phyloP scores from a whole-genome alignment of 306 rosid genomes.

The Pyrus bretschneideri region DNA sequence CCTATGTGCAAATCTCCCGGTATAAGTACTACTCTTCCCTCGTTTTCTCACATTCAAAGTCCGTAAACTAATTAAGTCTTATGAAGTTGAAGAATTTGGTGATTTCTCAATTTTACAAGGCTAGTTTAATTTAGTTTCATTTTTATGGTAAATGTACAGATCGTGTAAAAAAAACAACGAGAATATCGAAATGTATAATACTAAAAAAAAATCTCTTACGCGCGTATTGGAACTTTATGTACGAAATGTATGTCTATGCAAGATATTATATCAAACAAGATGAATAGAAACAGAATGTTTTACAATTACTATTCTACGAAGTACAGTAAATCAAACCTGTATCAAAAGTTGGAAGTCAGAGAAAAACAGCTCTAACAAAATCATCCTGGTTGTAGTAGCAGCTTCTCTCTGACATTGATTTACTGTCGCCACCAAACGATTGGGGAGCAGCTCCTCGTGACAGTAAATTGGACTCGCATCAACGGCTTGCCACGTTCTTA shows the following conservation, averaged over 20 bases:
- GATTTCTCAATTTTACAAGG: neutral
- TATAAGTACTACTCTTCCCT: neutral
- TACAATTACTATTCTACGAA: neutral
- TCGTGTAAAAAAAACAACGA: neutral
- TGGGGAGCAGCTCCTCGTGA: neutral
- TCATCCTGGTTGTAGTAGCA: neutral
- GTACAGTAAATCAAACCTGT: neutral
- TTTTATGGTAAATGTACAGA: neutral
- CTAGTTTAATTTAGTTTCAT: neutral
- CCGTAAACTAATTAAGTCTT: neutral
- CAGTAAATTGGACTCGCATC: neutral
- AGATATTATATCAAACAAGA: neutral
- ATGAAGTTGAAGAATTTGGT: neutral
- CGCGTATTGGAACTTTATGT: neutral
- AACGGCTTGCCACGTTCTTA: neutral
- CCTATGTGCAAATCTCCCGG: constrained; percentile 17
- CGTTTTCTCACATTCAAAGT: neutral
- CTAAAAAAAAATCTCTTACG: neutral
- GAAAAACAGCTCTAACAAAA: neutral
- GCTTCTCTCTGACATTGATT: neutral
- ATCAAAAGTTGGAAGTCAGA: neutral
- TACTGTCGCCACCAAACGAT: neutral
- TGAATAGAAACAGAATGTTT: neutral
- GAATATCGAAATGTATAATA: neutral
- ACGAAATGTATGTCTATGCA: neutral